Base-by-base conservation (phyloP, 371 early-diverging fungal genomes). In the Mortierella sp. region DNA sequence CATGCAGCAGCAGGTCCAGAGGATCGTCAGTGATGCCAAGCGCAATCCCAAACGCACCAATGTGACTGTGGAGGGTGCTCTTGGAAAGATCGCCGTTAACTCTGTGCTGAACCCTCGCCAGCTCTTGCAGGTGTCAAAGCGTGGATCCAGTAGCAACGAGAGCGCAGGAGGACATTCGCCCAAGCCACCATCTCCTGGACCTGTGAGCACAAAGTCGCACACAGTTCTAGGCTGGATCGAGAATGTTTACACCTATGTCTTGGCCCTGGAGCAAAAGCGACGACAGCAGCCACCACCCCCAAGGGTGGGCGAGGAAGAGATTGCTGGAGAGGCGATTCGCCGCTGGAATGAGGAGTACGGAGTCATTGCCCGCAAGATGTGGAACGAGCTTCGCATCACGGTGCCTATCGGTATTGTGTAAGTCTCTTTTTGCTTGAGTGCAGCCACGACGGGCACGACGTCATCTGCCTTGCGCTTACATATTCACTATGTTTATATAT, bases 1-100 rank as follows among this genome's bases (percentile, higher is more conserved):
- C 31, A 94, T 97, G 93, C 95, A 96, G 62, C 92, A 93, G 69
- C 97, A 97, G 56, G 90, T 97, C 59, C 92, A 96, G 79, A 91
- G 95, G 34, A 90, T 97, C 58, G 95, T 96, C 52, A 95, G 93
- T 67, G 91, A 94, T 53, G 93, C 95, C 46, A 94, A 92, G 79
- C 86, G 92, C 56, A 91, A 92, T 61, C 93, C 95, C 26, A 94
- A 93, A 70, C 89, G 90, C 31, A 90, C 90, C 6, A 76, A 76
- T 39, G 73, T 94, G n/a, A 85, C 94, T 5, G 82, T 95, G 56
- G 97, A 96, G 73, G 97, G 97, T 31, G 96, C 97, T n/a, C 83
- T 98, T 21, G 98, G 98, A 51, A 96, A 93, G 71, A 95, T 98
- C 60, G 90, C 96, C 0, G 82, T 93, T 43, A 89, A 90, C 62